Conservation (phyloP, 176 grass and related monocot species). For the Tuctoria greenei region DNA sequence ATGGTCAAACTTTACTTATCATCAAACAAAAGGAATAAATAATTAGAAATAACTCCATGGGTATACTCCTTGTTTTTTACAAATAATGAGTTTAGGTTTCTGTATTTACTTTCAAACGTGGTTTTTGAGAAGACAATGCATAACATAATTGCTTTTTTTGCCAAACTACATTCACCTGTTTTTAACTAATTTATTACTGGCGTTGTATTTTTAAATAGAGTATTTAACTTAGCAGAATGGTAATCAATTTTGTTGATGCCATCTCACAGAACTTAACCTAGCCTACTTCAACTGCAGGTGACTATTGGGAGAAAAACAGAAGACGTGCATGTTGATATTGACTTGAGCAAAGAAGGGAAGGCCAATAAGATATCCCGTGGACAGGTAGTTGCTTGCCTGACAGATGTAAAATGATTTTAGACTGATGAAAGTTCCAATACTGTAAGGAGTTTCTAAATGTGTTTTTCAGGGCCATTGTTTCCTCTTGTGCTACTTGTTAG, state of each 20-base stretch:
- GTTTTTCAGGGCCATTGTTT: neutral
- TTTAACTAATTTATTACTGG: slow-evolving; percentile 13
- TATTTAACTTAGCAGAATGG: slow-evolving; percentile 11
- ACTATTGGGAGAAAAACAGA: no score
- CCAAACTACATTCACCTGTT: no score
- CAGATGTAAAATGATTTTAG: slow-evolving; percentile 3
- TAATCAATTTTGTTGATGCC: no score
- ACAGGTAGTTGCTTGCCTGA: neutral
- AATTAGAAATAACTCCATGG: neutral
- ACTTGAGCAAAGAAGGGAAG: no score
- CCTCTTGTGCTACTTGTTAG: slow-evolving; percentile 8
- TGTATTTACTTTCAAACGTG: no score
- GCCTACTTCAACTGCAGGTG: no score
- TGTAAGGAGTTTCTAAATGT: neutral
- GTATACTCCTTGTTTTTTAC: slow-evolving; percentile 25
- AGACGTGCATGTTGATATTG: no score
- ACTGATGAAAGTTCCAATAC: neutral
- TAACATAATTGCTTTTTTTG: slow-evolving; percentile 4
- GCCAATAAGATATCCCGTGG: no score
- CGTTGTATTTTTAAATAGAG: neutral
- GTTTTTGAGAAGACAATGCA: slow-evolving; percentile 11
- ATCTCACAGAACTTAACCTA: no score
- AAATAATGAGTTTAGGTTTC: no score
- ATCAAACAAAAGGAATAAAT: neutral
- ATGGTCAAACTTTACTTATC: neutral